Evolutionary conservation across 495 filamentous ascomycete genomes (phyloP), one percentile per base, ranked within the genome.

Genomic region (Cercophora samala): DNA sequence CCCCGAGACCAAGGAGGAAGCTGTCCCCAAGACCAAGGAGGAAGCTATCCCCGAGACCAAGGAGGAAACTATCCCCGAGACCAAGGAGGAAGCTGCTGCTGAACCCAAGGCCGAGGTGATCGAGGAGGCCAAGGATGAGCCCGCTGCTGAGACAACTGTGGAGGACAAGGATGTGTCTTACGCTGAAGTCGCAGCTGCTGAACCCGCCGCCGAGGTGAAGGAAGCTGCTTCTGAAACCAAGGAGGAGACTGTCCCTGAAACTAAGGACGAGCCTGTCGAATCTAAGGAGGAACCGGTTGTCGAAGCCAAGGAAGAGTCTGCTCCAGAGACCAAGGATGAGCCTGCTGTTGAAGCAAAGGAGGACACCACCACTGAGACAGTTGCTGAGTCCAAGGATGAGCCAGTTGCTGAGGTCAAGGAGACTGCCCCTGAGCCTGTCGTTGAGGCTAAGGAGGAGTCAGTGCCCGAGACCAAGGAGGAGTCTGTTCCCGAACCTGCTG

Each of bases 281-380:
- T 8, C 18, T 9, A 55, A 55, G 53, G 53, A 55, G 17, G 53
- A 42, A 8, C 37, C 53, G 19, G 53, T 17, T 23, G 53, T 9
- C 6, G 53, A 56, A 23, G 11, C 18, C 53, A 56, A 56, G 53
- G 18, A 56, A 56, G 53, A 56, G 22, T 13, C 58, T 51, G 58
- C 54, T n/a, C 17, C 29, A 9, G 54, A 58, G 18, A 54, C 52
- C 54, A 5, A 32, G 18, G 59, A 53, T 26, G 68, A 73, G 19
- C 17, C 52, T 37, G 26, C 55, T 8, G 58, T 32, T 15, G 64
- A 70, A 26, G 37, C 3, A 25, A 23, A 42, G 24, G 58, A 56
- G n/a, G 53, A 56, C 0, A 8, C 53, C 0, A 18, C 53, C n/a
- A 9, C 53, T 19, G 53, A 56, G 22, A 19, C 53, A 15, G 53